Evolutionary conservation across 169 alveolate species (phyloP).

Genomic region (Cryptosporidium meleagridis): DNA sequence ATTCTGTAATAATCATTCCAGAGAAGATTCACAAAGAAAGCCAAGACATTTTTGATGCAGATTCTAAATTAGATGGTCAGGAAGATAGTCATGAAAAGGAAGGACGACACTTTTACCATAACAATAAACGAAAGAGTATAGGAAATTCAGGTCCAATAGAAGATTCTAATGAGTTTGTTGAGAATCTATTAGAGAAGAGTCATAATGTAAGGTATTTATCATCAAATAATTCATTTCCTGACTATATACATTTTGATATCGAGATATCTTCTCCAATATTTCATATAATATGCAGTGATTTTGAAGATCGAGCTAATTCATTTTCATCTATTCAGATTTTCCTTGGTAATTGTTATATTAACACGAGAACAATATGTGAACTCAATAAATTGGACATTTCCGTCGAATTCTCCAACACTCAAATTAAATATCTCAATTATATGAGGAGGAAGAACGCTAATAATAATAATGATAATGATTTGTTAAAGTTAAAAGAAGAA

Average conservation of each 20-base stretch:
- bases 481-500: background rate
- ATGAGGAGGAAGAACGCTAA: background rate
- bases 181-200: slow-evolving; percentile 38
- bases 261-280: slow-evolving; percentile 62
- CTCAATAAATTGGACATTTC: slow-evolving; percentile 14
- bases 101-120: background rate
- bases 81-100: background rate
- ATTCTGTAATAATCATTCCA: slow-evolving; percentile 50
- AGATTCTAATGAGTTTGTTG: slow-evolving; percentile 49
- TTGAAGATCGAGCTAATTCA: slow-evolving; percentile 16
- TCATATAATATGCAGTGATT: slow-evolving; percentile 32
- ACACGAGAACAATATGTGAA: slow-evolving; percentile 35
- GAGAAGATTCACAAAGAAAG: slow-evolving; percentile 7
- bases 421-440: slow-evolving; percentile 15
- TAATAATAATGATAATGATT: background rate
- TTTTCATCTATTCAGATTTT: slow-evolving; percentile 35
- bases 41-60: background rate
- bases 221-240: slow-evolving; percentile 48
- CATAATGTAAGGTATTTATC: slow-evolving; percentile 52
- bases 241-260: slow-evolving; percentile 63
- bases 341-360: slow-evolving; percentile 52
- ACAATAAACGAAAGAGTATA: background rate
- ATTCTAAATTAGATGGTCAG: background rate
- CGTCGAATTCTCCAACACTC: slow-evolving; percentile 51
- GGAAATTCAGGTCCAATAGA: background rate